Evolutionary conservation across 345 rosid species (phyloP).

Genomic region (Pelargonium nanum): DNA sequence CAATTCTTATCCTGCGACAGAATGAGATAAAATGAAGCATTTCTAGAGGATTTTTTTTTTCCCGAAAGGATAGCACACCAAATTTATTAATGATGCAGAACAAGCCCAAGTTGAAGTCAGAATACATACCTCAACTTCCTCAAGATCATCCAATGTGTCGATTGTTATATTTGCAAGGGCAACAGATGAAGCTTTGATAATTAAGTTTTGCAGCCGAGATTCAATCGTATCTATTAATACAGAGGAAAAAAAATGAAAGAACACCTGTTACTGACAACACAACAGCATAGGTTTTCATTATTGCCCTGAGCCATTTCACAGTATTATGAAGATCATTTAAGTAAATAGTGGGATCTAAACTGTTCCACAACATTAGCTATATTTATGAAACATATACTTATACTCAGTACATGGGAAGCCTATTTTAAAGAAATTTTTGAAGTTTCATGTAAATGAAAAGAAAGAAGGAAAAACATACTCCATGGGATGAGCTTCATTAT

Average conservation of each 20-base stretch:
- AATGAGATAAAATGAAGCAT: neutral
- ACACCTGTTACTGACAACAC: neutral
- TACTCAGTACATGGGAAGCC: too few species aligned
- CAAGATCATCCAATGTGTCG: conserved; percentile 45
- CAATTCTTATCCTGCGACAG: neutral
- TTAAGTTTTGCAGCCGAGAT: conserved; percentile 37
- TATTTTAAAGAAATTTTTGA: too few species aligned
- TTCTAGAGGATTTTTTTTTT: neutral
- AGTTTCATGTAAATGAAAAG: too few species aligned
- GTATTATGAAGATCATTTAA: too few species aligned
- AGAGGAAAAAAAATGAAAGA: conserved; percentile 5
- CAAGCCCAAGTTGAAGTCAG: too few species aligned
- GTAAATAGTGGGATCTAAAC: too few species aligned
- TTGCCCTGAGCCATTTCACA: too few species aligned
- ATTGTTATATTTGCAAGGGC: conserved; percentile 49
- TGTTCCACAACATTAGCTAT: too few species aligned
- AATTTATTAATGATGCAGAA: neutral
- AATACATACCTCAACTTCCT: conserved; percentile 58
- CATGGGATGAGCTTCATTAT: too few species aligned
- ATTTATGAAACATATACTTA: too few species aligned
- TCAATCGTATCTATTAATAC: conserved; percentile 50
- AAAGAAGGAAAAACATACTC: too few species aligned
- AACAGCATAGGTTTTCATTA: too few species aligned
- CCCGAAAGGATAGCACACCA: neutral
- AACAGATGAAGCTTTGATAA: conserved; percentile 44